Evolutionary conservation across 441 rosid genomes (phyloP).

Genomic region (Erodium texanum): DNA sequence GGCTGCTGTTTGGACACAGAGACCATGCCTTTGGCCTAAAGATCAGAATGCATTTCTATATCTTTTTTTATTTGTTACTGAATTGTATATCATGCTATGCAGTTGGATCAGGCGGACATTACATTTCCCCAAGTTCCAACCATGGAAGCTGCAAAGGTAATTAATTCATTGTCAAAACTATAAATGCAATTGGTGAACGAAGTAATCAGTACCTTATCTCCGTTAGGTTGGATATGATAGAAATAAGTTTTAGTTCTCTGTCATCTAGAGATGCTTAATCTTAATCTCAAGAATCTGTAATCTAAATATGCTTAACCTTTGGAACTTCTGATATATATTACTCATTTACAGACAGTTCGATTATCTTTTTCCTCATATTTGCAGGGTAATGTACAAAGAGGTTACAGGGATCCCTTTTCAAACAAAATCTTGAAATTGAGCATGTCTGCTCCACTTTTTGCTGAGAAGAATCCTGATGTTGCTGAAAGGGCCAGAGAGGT

Average conservation of each 20-base stretch:
- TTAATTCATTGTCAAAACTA: not conserved
- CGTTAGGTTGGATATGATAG: not conserved
- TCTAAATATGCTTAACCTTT: not conserved
- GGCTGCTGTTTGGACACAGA: not conserved
- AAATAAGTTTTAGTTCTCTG: not conserved
- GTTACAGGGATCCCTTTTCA: slow-evolving; percentile 34
- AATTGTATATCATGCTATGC: slow-evolving; percentile 27
- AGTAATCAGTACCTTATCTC: slow-evolving; percentile 4
- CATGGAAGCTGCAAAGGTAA: slow-evolving; percentile 45
- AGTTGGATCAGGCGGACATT: slow-evolving; percentile 57
- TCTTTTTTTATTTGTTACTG: slow-evolving; percentile 8
- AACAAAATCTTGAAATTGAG: slow-evolving; percentile 34
- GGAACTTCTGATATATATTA: not conserved
- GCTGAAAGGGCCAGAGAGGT: slow-evolving; percentile 31
- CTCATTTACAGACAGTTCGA: not conserved
- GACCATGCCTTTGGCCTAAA: not conserved
- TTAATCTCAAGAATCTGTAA: no score
- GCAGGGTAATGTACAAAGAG: slow-evolving; percentile 45
- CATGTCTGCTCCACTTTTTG: slow-evolving; percentile 56
- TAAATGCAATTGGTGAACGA: not conserved
- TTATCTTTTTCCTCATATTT: slow-evolving; percentile 14
- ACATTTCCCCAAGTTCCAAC: slow-evolving; percentile 48
- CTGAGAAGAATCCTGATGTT: slow-evolving; percentile 28
- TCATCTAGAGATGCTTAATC: slow-evolving; percentile 7
- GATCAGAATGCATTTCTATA: not conserved